Evolutionary conservation across 352 stramenopile species (phyloP).

Genomic region (Phytophthora pluvialis): DNA sequence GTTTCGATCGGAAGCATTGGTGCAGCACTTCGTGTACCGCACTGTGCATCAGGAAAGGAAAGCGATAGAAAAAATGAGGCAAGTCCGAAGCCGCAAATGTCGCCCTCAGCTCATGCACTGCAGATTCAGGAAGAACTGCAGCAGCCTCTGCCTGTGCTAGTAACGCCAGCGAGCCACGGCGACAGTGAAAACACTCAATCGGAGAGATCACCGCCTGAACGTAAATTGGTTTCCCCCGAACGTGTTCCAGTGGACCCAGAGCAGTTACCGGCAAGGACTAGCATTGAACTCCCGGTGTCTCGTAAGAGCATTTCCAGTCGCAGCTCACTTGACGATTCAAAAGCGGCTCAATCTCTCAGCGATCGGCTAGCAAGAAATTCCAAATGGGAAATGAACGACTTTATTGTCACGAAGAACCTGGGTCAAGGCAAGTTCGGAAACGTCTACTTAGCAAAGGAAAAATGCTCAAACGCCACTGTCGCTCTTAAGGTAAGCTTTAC

Average conservation of each 20-base stretch:
- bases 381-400: constrained; percentile 84
- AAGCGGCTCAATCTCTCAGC: constrained; percentile 42
- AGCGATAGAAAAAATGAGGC: constrained; percentile 5
- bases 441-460: constrained; percentile 83
- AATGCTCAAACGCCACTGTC: constrained; percentile 64
- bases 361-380: constrained; percentile 55
- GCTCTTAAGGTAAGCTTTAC: constrained; percentile 71
- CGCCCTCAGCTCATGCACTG: neutral
- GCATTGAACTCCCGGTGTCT: constrained; percentile 9
- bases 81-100: neutral
- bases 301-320: constrained; percentile 36
- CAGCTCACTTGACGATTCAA: constrained; percentile 55
- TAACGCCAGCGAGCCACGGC: neutral
- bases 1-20: constrained; percentile 33
- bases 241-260: constrained; percentile 43
- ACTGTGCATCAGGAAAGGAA: constrained; percentile 1
- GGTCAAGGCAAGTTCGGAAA: constrained; percentile 90
- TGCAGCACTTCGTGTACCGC: constrained; percentile 19
- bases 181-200: neutral
- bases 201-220: constrained; percentile 9
- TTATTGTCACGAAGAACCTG: constrained; percentile 77
- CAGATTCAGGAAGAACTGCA: constrained; percentile 19
- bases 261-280: constrained; percentile 16
- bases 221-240: constrained; percentile 41
- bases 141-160: neutral